These are phyloP conservation scores for Cercospora zeina DNA, from an alignment of 2,329 filamentous ascomycete species.

Conservation along the genomic window DNA sequence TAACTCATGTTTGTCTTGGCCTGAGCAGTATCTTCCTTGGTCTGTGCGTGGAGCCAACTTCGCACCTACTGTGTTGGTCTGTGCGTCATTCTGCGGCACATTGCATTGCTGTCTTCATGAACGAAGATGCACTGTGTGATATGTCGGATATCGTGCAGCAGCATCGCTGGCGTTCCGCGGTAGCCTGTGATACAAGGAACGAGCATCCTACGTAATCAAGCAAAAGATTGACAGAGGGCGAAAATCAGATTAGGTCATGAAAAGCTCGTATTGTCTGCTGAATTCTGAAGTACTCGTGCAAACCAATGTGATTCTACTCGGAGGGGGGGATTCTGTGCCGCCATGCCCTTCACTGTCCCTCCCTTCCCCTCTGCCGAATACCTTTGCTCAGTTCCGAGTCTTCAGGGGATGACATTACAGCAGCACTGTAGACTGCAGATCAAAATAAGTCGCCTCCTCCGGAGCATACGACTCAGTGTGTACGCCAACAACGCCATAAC, in stretches of 20 bases:
- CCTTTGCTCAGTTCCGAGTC: background rate
- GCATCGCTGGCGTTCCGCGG: background rate
- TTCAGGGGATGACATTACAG: background rate
- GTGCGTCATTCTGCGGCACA: no score
- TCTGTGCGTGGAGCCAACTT: no score
- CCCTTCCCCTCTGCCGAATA: background rate
- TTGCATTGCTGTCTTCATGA: no score
- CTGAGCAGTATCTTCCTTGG: background rate
- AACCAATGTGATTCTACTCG: background rate
- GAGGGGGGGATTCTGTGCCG: background rate
- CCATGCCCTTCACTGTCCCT: background rate
- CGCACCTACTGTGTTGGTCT: no score
- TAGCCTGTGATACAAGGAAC: no score
- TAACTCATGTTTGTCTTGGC: no score
- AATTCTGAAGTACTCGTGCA: background rate
- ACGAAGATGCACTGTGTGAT: no score
- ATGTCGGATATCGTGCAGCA: background rate
- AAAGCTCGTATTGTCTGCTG: background rate
- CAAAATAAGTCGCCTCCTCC: background rate
- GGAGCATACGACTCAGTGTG: background rate
- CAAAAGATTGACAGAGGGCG: background rate
- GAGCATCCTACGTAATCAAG: background rate
- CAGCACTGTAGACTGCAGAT: background rate
- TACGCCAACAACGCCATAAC: slow-evolving; percentile 1
- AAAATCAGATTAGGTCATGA: no score